Base-by-base conservation (phyloP, 176 grass and related monocot genomes). In the Urochloa ruziziensis region DNA sequence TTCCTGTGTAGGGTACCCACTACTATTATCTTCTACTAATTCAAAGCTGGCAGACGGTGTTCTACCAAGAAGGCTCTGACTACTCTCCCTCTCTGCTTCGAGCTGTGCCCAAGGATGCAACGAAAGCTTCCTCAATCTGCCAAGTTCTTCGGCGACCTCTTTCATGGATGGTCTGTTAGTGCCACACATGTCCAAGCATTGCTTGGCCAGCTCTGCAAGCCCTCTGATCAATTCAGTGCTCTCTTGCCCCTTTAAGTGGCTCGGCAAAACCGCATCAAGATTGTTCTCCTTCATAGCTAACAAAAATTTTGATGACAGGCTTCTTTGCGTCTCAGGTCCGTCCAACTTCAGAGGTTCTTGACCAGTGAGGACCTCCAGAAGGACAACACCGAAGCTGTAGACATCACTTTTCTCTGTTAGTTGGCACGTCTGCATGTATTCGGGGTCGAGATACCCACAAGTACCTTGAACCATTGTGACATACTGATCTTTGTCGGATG, bases 341-440 rank as follows among this genome's bases (percentile, higher is more conserved):
- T 79, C 66, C 4, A 88, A 49, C 13, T 84, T 84, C 6, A 83
- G 23, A 28, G 80, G 80, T 56, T 73, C 67, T 7, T 88, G 46
- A 2, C 74, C 86, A 0, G 86, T 88, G 2, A 88, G 80, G 11
- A 88, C 27, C 74, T 84, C 86, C 0, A 88, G 2, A 21, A 88
- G 58, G 21, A 88, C 35, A 35, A 88, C 80, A 46, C 80, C 66
- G 0, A 84, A 84, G 11, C 74, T 84, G 2, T 73, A 88, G 2
- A 79, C 80, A 0, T 88, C 86, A 0, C 86, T 88, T 51, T 88
- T 88, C 19, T 88, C 73, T 0, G 86, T 88, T 28, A 88, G 47
- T 39, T 73, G 74, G 11, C 81, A 88, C 37, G 86, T 88, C 19
- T 73, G 86, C 86, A 88, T 66, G 67, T 88, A 88, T 17, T 88